phyloP scores from a whole-genome alignment of 1,139 yeast species.

The Lodderomyces oxycetoniae region DNA sequence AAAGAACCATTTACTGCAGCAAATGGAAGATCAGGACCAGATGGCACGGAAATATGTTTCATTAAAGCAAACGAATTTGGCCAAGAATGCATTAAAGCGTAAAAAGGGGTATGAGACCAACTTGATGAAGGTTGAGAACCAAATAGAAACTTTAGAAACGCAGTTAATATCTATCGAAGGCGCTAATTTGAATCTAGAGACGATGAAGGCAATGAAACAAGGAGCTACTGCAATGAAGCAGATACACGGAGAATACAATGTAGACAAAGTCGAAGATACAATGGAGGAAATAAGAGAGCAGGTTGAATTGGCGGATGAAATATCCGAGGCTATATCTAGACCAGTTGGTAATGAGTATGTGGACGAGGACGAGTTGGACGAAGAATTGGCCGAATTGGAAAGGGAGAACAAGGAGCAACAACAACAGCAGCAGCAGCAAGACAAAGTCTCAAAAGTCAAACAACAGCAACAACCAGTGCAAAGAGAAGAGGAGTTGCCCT shows the following conservation, averaged over 20 bases:
- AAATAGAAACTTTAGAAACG: constrained; percentile 82
- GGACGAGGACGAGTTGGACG: constrained; percentile 82
- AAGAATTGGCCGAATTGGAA: constrained; percentile 84
- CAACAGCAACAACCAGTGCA: constrained; percentile 8
- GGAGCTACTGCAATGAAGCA: constrained; percentile 96
- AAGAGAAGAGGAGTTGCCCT: constrained; percentile 33
- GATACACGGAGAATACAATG: constrained; percentile 91
- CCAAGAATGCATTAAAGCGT: constrained; percentile 82
- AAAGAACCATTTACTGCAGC: constrained; percentile 75
- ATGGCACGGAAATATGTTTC: constrained; percentile 68
- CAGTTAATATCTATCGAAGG: constrained; percentile 88
- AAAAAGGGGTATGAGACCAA: constrained; percentile 80
- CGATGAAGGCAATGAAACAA: constrained; percentile 98
- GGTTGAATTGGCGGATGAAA: constrained; percentile 91
- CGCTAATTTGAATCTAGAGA: constrained; percentile 93
- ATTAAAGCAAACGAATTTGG: constrained; percentile 61
- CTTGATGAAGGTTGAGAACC: constrained; percentile 76
- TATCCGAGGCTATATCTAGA: constrained; percentile 91
- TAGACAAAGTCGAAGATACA: constrained; percentile 96
- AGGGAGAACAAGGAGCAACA: constrained; percentile 64
- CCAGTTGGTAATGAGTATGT: constrained; percentile 76
- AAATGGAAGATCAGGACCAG: constrained; percentile 75
- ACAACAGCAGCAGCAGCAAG: constrained; percentile 16
- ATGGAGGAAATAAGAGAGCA: constrained; percentile 98
- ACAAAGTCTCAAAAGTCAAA: constrained; percentile 12